Percentiles rank a stretch among this genome's conserved stretches.
phyloP scores from a whole-genome alignment of 208 protist genomes.

The Leptomonas seymouri region DNA sequence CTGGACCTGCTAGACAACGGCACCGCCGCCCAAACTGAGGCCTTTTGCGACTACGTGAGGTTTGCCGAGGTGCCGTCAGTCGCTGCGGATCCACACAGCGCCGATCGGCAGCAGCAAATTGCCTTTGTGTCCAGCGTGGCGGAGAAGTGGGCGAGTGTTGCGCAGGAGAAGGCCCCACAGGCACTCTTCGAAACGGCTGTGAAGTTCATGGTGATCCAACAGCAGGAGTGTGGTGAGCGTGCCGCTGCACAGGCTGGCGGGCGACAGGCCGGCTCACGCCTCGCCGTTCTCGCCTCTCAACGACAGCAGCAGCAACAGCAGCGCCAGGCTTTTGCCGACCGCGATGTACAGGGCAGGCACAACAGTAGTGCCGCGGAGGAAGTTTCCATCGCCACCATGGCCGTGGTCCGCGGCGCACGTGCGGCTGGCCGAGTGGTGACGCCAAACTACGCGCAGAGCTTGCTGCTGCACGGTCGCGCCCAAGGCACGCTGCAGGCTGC shows the following conservation, averaged over 20 bases:
- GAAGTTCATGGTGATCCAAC: slow-evolving; percentile 64
- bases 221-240: slow-evolving; percentile 37
- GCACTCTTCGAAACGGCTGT: slow-evolving; percentile 63
- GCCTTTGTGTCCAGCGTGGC: slow-evolving; percentile 48
- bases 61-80: slow-evolving; percentile 57
- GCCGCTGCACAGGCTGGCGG: slow-evolving; percentile 21
- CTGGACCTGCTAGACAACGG: slow-evolving; percentile 67
- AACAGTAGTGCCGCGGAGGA: too few species aligned
- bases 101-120: slow-evolving; percentile 57
- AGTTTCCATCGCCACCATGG: neutral
- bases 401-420: slow-evolving; percentile 15
- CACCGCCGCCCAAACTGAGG: slow-evolving; percentile 50
- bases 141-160: slow-evolving; percentile 46
- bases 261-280: slow-evolving; percentile 33
- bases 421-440: slow-evolving; percentile 26
- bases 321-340: neutral
- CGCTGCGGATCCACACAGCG: slow-evolving; percentile 47
- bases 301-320: neutral
- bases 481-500: slow-evolving; percentile 64
- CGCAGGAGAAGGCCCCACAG: slow-evolving; percentile 39
- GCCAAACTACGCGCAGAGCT: slow-evolving; percentile 52
- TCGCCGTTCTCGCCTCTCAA: slow-evolving; percentile 48
- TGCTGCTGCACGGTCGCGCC: slow-evolving; percentile 63
- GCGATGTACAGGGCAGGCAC: slow-evolving; percentile 12
- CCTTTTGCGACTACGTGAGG: slow-evolving; percentile 57